Base-by-base conservation (phyloP, 768 basidiomycete species). In the Boletus huronensis region DNA sequence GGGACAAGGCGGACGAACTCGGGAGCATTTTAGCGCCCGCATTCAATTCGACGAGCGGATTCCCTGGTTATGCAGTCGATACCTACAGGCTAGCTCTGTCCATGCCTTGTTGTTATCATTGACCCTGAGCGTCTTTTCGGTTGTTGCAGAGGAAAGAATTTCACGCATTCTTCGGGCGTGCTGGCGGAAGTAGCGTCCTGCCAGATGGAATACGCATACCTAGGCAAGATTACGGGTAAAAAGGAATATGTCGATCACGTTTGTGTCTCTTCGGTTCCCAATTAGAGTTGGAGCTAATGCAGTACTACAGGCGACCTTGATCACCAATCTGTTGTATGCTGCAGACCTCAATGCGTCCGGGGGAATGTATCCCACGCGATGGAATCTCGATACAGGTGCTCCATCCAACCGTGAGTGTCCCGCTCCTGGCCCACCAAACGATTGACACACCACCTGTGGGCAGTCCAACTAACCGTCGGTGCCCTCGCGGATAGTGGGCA, bases 151-250 rank as follows among this genome's bases (percentile, higher is more conserved):
- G 36, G 41, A 50, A 48, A 0, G 1, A 31, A 17, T 19, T 2
- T 10, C 13, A 3, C n/a, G 7, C 25, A 5, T 29, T 0, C 0
- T 43, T 62, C 73, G 5, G 79, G 78, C 10, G 65, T 79, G 13
- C 65, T 87, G 13, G 90, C 93, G 0, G 93, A 97, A 70, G 84
- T 93, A 31, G 88, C 83, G 0, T 88, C 82, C 42, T 75, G 85
- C 50, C 90, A 94, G 64, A 67, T 95, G 49, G 93, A 95, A 70
- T 89, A 93, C 64, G 82, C 87, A 53, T 93, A 93, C 61, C 78
- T 95, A 5, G 88, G 88, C 4, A 85, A 90, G 61, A 67, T 85
- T 25, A 92, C 90, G 0, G 88, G 87, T 0, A 85, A 87, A 60
- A 78, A 79, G 50, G 77, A 79, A 40, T 83, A 85, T 60, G 82